phyloP scores from a whole-genome alignment of 1,139 yeast genomes.

The Zygosaccharomyces pseudobailii region DNA sequence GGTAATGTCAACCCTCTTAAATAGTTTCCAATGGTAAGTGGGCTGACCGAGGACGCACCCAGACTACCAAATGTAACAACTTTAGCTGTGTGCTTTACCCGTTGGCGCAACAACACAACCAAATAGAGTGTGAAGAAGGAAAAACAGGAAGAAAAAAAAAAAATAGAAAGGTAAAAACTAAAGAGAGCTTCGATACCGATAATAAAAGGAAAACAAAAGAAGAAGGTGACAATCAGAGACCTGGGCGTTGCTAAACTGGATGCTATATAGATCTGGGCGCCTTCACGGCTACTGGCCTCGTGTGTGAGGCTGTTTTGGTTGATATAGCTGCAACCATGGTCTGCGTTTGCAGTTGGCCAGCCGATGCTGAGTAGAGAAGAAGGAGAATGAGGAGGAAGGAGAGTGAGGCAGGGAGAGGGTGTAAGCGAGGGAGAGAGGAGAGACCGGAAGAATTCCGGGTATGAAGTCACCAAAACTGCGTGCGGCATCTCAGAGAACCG shows the following conservation, averaged over 20 bases:
- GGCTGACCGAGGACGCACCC: background rate
- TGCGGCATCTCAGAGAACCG: background rate
- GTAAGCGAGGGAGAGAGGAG: background rate
- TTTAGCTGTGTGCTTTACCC: background rate
- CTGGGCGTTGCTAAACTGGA: background rate
- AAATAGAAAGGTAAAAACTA: background rate
- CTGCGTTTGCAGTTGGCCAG: background rate
- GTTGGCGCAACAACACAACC: background rate
- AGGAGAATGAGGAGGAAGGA: background rate
- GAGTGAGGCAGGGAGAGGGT: background rate
- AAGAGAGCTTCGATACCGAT: background rate
- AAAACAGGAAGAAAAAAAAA: background rate
- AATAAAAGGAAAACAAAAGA: background rate
- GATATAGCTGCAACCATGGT: background rate
- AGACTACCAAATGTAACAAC: background rate
- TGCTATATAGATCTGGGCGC: background rate
- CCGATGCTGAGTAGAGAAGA: background rate
- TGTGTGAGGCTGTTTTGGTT: background rate
- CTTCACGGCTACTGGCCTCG: background rate
- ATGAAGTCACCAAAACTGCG: background rate
- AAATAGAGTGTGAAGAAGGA: background rate
- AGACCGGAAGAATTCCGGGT: background rate
- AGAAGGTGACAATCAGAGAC: background rate
- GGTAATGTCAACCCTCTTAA: background rate
- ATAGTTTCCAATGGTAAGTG: conserved; percentile 1